phyloP scores from a whole-genome alignment of 192 early-diverging fungal genomes.

The Mortierella hygrophila region DNA sequence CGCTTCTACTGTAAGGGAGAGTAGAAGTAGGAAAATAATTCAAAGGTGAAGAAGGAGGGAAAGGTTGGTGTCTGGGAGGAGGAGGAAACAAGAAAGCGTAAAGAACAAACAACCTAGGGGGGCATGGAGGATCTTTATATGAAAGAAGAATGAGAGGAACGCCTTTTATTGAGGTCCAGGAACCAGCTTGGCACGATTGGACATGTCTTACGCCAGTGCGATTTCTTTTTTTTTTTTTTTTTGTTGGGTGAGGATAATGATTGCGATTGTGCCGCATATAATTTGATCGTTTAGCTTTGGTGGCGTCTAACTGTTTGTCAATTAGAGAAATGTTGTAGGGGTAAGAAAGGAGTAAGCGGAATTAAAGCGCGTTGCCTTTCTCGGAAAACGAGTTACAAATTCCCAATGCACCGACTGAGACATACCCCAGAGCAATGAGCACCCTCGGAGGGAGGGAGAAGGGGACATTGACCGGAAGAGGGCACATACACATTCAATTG shows the following conservation, averaged over 20 bases:
- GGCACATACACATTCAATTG: not conserved
- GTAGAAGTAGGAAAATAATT: not conserved
- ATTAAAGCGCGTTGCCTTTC: slow-evolving; percentile 1
- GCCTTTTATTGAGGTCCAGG: not conserved
- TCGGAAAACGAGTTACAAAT: slow-evolving; percentile 8
- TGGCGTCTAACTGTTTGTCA: not conserved
- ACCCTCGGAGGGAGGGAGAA: not conserved
- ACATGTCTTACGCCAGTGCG: not conserved
- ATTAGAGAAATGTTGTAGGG: not conserved
- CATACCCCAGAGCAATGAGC: not conserved
- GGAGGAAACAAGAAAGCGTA: not conserved
- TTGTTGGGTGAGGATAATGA: not conserved
- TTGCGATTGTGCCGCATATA: not conserved
- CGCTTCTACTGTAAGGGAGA: not conserved
- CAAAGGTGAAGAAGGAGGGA: not conserved
- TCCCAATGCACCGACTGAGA: not conserved
- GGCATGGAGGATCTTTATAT: not conserved
- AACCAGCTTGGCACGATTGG: not conserved
- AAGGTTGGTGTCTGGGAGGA: not conserved
- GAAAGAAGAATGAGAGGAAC: not conserved
- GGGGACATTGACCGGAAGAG: not conserved
- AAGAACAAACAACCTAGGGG: not conserved
- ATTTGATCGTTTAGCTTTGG: not conserved
- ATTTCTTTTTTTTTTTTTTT: not conserved
- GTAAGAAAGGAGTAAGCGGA: not conserved